Evolutionary conservation across 2,329 filamentous ascomycete genomes (phyloP).

Genomic region (Trichoderma guizhouense): DNA sequence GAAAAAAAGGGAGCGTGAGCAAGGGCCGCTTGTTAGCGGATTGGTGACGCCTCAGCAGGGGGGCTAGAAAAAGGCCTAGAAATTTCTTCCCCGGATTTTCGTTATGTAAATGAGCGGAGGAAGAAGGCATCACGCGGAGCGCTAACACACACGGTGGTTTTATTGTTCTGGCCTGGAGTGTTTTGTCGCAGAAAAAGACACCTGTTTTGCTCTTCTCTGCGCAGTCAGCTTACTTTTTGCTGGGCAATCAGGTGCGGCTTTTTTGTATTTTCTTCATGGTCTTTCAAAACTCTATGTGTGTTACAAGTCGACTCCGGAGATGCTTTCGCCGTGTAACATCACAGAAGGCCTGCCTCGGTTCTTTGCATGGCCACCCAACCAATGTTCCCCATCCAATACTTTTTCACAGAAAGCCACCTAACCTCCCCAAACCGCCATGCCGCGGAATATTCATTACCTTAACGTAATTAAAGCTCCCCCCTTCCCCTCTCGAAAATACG

Average conservation of each 20-base stretch:
- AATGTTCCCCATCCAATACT: neutral
- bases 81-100: slow-evolving; percentile 14
- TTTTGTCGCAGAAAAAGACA: neutral
- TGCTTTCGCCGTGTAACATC: neutral
- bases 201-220: neutral
- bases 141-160: neutral
- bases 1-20: neutral
- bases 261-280: neutral
- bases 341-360: neutral
- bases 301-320: neutral
- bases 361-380: neutral
- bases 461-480: slow-evolving; percentile 1
- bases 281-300: neutral
- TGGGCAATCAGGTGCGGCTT: neutral
- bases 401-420: neutral
- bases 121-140: slow-evolving; percentile 4
- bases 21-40: neutral
- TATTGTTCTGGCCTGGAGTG: neutral
- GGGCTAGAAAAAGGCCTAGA: slow-evolving; percentile 3
- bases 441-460: slow-evolving; percentile 2
- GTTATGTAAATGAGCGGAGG: slow-evolving; percentile 5
- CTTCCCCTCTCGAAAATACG: neutral
- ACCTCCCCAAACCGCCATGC: neutral
- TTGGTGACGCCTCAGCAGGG: neutral
- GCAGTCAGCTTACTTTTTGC: slow-evolving; percentile 7